phyloP scores from a whole-genome alignment of 768 basidiomycete species.

The Ramaria sp. region DNA sequence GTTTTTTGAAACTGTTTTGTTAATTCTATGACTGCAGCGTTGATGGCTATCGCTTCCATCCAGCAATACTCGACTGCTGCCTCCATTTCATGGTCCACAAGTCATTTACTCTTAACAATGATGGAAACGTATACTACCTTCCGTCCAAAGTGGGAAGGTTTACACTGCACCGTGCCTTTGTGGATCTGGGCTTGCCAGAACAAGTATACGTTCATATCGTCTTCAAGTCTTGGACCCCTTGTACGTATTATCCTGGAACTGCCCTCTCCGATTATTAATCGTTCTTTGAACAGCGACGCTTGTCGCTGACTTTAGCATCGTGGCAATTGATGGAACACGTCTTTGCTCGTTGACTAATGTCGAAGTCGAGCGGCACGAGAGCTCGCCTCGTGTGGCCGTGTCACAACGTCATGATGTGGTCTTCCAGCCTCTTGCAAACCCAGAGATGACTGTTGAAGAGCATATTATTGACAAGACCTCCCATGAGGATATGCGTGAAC shows the following conservation, averaged over 20 bases:
- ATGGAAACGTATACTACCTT: constrained; percentile 22
- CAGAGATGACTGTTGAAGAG: neutral
- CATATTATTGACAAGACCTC: neutral
- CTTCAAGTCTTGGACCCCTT: constrained; percentile 21
- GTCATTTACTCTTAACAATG: constrained; percentile 20
- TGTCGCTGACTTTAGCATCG: constrained; percentile 18
- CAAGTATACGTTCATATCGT: constrained; percentile 18
- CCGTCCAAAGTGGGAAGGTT: constrained; percentile 17
- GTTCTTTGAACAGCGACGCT: constrained; percentile 13
- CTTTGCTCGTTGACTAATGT: constrained; percentile 20
- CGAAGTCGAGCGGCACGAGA: constrained; percentile 23
- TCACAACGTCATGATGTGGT: constrained; percentile 21
- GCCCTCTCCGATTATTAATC: neutral
- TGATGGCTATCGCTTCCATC: constrained; percentile 22
- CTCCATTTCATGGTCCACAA: constrained; percentile 24
- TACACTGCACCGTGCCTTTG: constrained; percentile 12
- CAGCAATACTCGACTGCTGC: constrained; percentile 27
- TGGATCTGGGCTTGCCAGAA: constrained; percentile 11
- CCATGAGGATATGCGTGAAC: neutral
- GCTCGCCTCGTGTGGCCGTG: constrained; percentile 16
- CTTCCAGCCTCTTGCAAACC: constrained; percentile 16
- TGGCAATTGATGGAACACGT: constrained; percentile 18
- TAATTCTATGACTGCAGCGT: constrained; percentile 10
- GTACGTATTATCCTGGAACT: constrained; percentile 8
- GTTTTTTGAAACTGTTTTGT: neutral